These are phyloP conservation scores for Kwoniella dejecticola DNA, from an alignment of 768 basidiomycete genomes.

Conservation along the genomic window DNA sequence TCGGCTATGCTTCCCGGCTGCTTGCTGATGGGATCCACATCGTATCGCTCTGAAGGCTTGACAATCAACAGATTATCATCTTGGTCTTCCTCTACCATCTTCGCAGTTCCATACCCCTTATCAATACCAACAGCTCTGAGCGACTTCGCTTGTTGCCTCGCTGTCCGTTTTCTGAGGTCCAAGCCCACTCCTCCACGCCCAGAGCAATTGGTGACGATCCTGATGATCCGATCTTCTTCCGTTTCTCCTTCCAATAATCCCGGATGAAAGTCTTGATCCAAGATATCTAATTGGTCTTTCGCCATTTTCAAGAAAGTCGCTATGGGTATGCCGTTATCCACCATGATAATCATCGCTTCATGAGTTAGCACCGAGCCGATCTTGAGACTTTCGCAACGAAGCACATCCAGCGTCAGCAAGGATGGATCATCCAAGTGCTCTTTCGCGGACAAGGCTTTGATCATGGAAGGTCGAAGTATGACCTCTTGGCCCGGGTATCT, in stretches of 20 bases:
- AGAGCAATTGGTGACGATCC: conserved; percentile 27
- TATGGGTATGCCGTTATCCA: conserved; percentile 35
- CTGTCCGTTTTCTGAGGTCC: conserved; percentile 34
- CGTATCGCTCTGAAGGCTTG: conserved; percentile 16
- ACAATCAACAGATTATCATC: conserved; percentile 14
- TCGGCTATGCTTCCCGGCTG: conserved; percentile 39
- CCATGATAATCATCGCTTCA: conserved; percentile 40
- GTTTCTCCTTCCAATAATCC: conserved; percentile 20
- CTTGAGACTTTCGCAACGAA: conserved; percentile 30
- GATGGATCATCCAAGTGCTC: conserved; percentile 30
- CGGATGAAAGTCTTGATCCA: conserved; percentile 24
- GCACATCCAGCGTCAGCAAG: conserved; percentile 29
- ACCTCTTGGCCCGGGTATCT: conserved; percentile 32
- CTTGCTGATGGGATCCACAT: conserved; percentile 34
- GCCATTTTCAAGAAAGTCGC: conserved; percentile 23
- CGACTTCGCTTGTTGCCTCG: conserved; percentile 21
- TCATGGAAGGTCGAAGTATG: conserved; percentile 42
- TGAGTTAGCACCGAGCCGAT: conserved; percentile 29
- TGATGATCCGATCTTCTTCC: conserved; percentile 17
- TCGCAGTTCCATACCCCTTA: conserved; percentile 12
- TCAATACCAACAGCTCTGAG: conserved; percentile 28
- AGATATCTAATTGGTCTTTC: conserved; percentile 21
- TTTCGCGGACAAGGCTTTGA: conserved; percentile 30
- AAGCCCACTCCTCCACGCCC: conserved; percentile 34
- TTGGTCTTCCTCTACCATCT: conserved; percentile 8